Evolutionary conservation across 257 asterid genomes (phyloP).

Genomic region (Haberlea rhodopensis): DNA sequence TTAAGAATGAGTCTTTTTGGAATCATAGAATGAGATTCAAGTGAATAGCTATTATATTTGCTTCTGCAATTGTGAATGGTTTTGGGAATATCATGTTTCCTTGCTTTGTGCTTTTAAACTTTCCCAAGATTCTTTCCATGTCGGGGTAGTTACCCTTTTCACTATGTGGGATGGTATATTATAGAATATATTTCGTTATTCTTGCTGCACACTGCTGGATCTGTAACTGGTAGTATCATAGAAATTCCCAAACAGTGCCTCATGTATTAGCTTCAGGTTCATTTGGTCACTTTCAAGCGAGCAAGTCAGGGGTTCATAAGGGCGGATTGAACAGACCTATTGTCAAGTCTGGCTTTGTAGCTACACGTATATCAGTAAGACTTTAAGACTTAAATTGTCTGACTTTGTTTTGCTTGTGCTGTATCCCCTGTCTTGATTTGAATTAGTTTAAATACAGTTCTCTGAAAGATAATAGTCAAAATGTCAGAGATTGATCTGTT

Average conservation of each 20-base stretch:
- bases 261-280: constrained; percentile 57
- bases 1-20: neutral
- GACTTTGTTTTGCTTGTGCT: constrained; percentile 10
- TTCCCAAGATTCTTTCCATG: constrained; percentile 7
- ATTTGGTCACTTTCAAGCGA: constrained; percentile 97
- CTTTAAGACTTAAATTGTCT: neutral
- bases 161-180: constrained; percentile 4
- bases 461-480: neutral
- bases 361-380: constrained; percentile 93
- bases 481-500: neutral
- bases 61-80: neutral
- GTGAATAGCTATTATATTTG: neutral
- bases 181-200: neutral
- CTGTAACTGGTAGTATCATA: constrained; percentile 8
- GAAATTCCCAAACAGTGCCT: constrained; percentile 12
- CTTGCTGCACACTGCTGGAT: constrained; percentile 19
- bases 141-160: constrained; percentile 10
- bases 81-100: constrained; percentile 1
- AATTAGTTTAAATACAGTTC: neutral
- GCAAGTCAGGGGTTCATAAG: constrained; percentile 91
- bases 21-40: neutral
- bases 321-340: constrained; percentile 70
- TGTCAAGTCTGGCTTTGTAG: constrained; percentile 94
- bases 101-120: neutral
- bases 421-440: neutral